Evolutionary conservation across 192 early-diverging fungal species (phyloP).

Genomic region (Linderina pennispora): DNA sequence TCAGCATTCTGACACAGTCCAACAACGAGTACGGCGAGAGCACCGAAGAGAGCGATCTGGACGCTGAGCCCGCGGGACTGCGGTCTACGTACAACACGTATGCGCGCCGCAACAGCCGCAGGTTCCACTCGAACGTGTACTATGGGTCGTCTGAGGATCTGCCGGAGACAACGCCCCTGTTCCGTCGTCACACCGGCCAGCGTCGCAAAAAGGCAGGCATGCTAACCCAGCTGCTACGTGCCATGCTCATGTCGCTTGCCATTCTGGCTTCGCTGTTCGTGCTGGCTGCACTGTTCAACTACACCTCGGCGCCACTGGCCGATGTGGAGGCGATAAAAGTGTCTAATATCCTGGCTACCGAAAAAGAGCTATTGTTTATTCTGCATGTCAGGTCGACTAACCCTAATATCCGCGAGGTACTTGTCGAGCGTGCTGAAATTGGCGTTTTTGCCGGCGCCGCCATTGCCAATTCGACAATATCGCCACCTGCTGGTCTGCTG

Average conservation of each 20-base stretch:
- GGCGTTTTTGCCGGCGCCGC: slow-evolving; percentile 58
- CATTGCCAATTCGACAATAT: slow-evolving; percentile 12
- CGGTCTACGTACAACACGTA: slow-evolving; percentile 39
- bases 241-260: slow-evolving; percentile 10
- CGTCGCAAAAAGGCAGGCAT: slow-evolving; percentile 33
- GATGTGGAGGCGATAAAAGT: slow-evolving; percentile 47
- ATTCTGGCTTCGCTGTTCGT: slow-evolving; percentile 28
- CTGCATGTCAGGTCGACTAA: slow-evolving; percentile 55
- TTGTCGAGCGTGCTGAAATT: slow-evolving; percentile 51
- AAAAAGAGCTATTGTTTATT: slow-evolving; percentile 64
- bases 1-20: slow-evolving; percentile 40
- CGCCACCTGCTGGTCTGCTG: background rate
- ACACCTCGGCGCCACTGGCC: slow-evolving; percentile 42
- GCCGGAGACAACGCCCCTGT: slow-evolving; percentile 42
- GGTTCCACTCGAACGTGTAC: slow-evolving; percentile 35
- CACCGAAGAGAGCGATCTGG: slow-evolving; percentile 43
- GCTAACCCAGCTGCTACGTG: slow-evolving; percentile 18
- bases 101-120: slow-evolving; percentile 41
- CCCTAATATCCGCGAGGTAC: slow-evolving; percentile 52
- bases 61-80: slow-evolving; percentile 39
- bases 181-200: slow-evolving; percentile 28
- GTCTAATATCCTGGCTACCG: slow-evolving; percentile 55
- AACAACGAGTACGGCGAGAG: slow-evolving; percentile 39
- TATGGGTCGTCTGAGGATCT: slow-evolving; percentile 45
- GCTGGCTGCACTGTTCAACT: slow-evolving; percentile 39